phyloP scores from a whole-genome alignment of 225 moss, liverwort and hornwort genomes.

The Physcomitrellopsis africana region DNA sequence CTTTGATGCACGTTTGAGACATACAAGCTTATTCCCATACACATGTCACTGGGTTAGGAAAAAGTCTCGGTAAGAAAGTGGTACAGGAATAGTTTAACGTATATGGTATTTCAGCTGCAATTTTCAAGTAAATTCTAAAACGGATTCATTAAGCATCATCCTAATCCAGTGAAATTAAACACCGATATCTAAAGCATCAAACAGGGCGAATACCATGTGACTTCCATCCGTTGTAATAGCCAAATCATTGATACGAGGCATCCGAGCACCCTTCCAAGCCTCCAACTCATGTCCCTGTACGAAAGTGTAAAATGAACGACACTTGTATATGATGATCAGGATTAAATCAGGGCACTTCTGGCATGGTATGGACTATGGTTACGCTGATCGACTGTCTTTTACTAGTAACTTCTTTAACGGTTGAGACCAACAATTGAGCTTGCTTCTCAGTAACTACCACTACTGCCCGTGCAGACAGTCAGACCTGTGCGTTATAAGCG shows the following conservation, averaged over 20 bases:
- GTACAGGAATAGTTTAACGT: constrained; percentile 11
- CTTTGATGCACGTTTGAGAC: no score
- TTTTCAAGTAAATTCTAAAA: not conserved
- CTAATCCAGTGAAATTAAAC: not conserved
- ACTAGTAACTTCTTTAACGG: not conserved
- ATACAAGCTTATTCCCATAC: not conserved
- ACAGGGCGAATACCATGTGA: constrained; percentile 64
- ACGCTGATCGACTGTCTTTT: not conserved
- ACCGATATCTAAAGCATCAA: not conserved
- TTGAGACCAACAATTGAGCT: not conserved
- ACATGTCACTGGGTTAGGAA: not conserved
- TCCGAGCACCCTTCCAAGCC: constrained; percentile 92
- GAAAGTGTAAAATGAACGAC: constrained; percentile 12
- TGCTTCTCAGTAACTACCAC: constrained; percentile 1
- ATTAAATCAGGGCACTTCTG: not conserved
- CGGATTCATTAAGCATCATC: not conserved
- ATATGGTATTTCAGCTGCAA: not conserved
- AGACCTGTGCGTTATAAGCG: constrained; percentile 8
- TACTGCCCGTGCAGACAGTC: constrained; percentile 5
- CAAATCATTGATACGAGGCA: constrained; percentile 94
- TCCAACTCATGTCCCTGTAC: constrained; percentile 85
- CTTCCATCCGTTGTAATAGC: constrained; percentile 92
- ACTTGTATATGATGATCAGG: constrained; percentile 27
- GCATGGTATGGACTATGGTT: not conserved
- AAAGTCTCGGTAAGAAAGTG: not conserved